These are phyloP conservation scores for Rhodotorula toruloides DNA, from an alignment of 768 basidiomycete genomes.

Conservation along the genomic window DNA sequence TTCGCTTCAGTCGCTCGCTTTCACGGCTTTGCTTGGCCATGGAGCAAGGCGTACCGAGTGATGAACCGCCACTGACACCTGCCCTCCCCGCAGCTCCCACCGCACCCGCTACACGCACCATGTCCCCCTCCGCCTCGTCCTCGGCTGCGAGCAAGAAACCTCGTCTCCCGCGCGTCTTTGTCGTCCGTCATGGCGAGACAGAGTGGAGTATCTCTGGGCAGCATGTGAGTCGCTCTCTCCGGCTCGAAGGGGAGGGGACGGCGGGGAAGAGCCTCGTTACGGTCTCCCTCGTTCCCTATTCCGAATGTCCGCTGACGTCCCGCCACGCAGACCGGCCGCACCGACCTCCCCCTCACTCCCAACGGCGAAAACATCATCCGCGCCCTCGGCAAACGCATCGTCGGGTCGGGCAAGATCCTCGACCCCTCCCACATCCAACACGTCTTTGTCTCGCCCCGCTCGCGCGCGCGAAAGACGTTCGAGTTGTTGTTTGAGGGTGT, in stretches of 20 bases:
- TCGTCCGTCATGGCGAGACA: conserved; percentile 84
- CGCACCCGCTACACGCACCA: not conserved
- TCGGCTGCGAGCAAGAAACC: too few species aligned
- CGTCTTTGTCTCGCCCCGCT: conserved; percentile 78
- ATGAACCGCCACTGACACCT: too few species aligned
- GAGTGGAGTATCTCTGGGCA: conserved; percentile 83
- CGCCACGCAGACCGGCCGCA: conserved; percentile 64
- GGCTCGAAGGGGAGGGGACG: too few species aligned
- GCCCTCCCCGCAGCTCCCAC: not conserved
- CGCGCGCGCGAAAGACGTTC: conserved; percentile 78
- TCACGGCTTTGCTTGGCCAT: too few species aligned
- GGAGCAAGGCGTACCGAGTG: too few species aligned
- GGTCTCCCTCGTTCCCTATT: not conserved
- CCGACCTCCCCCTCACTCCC: conserved; percentile 79
- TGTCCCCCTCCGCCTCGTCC: not conserved
- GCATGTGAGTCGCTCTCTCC: conserved; percentile 37
- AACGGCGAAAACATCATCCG: conserved; percentile 68
- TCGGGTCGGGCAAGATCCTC: conserved; percentile 68
- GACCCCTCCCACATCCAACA: conserved; percentile 72
- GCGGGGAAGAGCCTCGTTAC: conserved; percentile 14
- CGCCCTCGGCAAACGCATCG: conserved; percentile 60
- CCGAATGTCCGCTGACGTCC: not conserved
- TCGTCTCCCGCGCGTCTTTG: conserved; percentile 60
- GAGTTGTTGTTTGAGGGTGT: conserved; percentile 65
- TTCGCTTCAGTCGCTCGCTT: too few species aligned